Evolutionary conservation across 495 filamentous ascomycete genomes (phyloP).

Genomic region (Tricharina praecox): DNA sequence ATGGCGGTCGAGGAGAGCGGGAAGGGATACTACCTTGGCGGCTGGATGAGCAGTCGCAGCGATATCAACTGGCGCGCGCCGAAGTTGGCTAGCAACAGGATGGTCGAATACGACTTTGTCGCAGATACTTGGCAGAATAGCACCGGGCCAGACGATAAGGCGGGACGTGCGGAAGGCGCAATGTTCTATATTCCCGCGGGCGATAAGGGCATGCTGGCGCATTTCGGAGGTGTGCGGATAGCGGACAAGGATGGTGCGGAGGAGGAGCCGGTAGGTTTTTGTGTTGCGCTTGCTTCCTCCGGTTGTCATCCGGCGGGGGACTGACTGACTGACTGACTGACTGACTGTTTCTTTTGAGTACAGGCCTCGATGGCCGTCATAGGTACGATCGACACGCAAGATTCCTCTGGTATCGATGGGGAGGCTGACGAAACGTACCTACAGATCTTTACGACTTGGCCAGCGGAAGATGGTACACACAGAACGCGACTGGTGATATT

Average conservation of each 20-base stretch:
- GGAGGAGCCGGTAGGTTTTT: constrained; percentile 12
- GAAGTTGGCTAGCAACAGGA: constrained; percentile 26
- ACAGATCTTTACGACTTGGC: constrained; percentile 38
- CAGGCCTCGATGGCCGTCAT: constrained; percentile 21
- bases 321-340: background rate
- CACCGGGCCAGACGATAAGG: constrained; percentile 31
- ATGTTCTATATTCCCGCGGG: constrained; percentile 36
- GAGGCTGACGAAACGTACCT: too few relatives aligned
- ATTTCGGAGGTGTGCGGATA: constrained; percentile 35
- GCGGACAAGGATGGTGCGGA: constrained; percentile 21
- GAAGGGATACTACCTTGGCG: constrained; percentile 32
- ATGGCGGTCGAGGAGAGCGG: constrained; percentile 24
- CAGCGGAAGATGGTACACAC: constrained; percentile 37
- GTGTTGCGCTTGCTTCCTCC: too few relatives aligned
- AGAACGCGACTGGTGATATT: constrained; percentile 33
- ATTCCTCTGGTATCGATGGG: constrained; percentile 1
- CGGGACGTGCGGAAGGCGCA: constrained; percentile 29
- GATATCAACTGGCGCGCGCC: constrained; percentile 30
- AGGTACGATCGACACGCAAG: background rate
- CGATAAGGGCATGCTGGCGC: constrained; percentile 36
- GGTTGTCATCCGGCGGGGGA: too few relatives aligned
- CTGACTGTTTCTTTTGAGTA: background rate
- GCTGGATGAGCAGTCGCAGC: constrained; percentile 28
- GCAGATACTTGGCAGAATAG: constrained; percentile 29
- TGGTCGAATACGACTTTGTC: constrained; percentile 34